phyloP scores from a whole-genome alignment of 495 filamentous ascomycete species.

The Umbilicaria muhlenbergii region DNA sequence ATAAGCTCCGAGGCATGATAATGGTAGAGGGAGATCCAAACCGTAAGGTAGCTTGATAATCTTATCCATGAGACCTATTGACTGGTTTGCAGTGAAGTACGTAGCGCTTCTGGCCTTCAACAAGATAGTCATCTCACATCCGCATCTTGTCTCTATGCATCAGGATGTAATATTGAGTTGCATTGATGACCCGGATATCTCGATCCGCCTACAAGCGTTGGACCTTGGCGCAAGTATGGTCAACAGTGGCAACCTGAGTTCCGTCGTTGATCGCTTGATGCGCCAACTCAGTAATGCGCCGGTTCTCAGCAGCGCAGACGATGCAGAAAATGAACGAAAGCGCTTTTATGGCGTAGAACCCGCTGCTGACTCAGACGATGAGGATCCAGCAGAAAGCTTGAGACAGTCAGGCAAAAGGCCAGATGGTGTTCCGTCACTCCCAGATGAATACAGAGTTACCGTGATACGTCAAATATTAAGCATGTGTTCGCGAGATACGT shows the following conservation, averaged over 20 bases:
- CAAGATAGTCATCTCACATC: conserved; percentile 77
- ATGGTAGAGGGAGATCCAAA: conserved; percentile 87
- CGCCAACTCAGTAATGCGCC: conserved; percentile 53
- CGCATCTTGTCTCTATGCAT: conserved; percentile 72
- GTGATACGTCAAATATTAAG: conserved; percentile 68
- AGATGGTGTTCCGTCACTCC: conserved; percentile 31
- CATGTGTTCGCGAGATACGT: conserved; percentile 86
- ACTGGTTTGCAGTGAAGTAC: conserved; percentile 60
- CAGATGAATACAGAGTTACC: conserved; percentile 66
- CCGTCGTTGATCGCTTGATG: conserved; percentile 76
- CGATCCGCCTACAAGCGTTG: conserved; percentile 85
- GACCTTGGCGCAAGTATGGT: conserved; percentile 89
- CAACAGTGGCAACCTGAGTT: conserved; percentile 60
- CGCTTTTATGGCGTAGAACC: conserved; percentile 19
- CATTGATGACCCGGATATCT: conserved; percentile 87
- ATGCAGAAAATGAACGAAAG: conserved; percentile 18
- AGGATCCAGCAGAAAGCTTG: conserved; percentile 32
- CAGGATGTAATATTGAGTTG: conserved; percentile 93
- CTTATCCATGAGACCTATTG: not conserved
- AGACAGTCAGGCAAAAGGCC: conserved; percentile 16
- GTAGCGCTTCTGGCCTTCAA: conserved; percentile 91
- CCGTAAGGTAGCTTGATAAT: conserved; percentile 31
- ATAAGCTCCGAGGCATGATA: conserved; percentile 85
- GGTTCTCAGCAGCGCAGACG: conserved; percentile 18
- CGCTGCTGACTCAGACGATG: conserved; percentile 40